These are phyloP conservation scores for Chionographis japonica DNA, from an alignment of 106 monocot species.

Conservation along the genomic window DNA sequence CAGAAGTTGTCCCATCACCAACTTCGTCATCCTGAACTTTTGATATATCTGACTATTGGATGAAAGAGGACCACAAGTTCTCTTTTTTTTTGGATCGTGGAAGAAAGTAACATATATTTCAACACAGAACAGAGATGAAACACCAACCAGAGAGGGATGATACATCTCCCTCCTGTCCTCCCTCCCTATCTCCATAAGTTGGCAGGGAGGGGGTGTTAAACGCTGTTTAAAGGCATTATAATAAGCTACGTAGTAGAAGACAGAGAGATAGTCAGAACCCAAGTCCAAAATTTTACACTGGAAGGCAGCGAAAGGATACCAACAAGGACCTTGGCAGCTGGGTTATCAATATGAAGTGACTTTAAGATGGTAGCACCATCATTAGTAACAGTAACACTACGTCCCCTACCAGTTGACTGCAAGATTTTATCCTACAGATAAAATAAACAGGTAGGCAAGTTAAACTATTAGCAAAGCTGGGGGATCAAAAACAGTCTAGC, in stretches of 20 bases:
- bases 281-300: not conserved
- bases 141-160: not conserved
- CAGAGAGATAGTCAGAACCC: no score
- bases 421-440: constrained; percentile 81
- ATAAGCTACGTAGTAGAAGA: not conserved
- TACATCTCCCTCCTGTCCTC: no score
- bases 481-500: not conserved
- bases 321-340: constrained; percentile 96
- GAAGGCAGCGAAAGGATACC: constrained; percentile 51
- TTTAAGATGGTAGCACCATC: constrained; percentile 98
- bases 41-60: constrained; percentile 52
- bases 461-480: not conserved
- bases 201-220: no score
- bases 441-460: not conserved
- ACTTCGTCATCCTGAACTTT: constrained; percentile 94
- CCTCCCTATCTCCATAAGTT: no score
- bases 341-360: constrained; percentile 96
- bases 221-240: not conserved
- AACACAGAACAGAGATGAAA: not conserved
- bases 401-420: constrained; percentile 94
- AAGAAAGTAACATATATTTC: not conserved
- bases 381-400: constrained; percentile 89
- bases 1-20: constrained; percentile 62
- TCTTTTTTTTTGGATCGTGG: not conserved
- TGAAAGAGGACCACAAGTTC: constrained; percentile 16